Evolutionary conservation across 2,329 filamentous ascomycete species (phyloP).

Genomic region (Phialophora chinensis): DNA sequence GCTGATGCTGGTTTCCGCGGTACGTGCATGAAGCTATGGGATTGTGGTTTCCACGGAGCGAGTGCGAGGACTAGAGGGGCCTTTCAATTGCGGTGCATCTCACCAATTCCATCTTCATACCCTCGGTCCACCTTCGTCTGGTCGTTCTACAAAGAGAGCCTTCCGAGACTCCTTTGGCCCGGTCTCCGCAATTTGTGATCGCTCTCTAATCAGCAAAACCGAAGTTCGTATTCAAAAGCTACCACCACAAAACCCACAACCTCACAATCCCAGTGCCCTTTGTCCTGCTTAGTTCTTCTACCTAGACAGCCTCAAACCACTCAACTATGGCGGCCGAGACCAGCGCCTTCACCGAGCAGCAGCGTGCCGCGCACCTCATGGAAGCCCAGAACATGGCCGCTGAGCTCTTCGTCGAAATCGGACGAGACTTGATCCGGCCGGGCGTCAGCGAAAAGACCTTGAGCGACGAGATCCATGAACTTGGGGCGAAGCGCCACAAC

Average conservation of each 20-base stretch:
- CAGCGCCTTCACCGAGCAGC: constrained; percentile 12
- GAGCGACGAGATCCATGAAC: constrained; percentile 56
- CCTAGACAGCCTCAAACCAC: not conserved
- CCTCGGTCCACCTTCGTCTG: not conserved
- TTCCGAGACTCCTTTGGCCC: not conserved
- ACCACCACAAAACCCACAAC: not conserved
- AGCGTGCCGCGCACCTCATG: constrained; percentile 42
- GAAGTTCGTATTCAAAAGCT: not conserved
- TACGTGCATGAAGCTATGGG: not conserved
- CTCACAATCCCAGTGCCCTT: not conserved
- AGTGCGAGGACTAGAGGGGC: not conserved
- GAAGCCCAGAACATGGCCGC: constrained; percentile 57
- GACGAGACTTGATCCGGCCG: constrained; percentile 53
- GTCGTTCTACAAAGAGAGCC: not conserved
- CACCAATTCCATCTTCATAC: not conserved
- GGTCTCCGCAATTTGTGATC: not conserved
- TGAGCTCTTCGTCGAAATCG: constrained; percentile 57
- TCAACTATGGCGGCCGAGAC: not conserved
- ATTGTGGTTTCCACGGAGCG: not conserved
- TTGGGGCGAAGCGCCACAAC: constrained; percentile 51
- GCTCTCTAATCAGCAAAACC: not conserved
- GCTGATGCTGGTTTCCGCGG: not conserved
- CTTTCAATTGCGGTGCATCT: not conserved
- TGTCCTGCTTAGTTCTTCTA: not conserved
- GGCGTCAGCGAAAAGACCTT: constrained; percentile 57